These are phyloP conservation scores for Heliosperma pusillum DNA, from an alignment of 148 eudicot species.

Conservation along the genomic window DNA sequence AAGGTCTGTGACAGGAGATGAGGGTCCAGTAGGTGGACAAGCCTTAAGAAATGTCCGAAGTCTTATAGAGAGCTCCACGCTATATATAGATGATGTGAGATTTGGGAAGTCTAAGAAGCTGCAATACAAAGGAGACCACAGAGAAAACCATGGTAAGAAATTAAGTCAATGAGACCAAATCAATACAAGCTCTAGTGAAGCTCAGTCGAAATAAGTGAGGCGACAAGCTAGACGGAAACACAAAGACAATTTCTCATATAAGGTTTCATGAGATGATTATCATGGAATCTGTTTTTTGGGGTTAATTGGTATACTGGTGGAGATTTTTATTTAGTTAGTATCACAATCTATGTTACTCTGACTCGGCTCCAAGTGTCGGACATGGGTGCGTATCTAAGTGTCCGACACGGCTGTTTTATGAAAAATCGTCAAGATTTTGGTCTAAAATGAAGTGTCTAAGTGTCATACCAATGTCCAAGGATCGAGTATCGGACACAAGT, in stretches of 20 bases:
- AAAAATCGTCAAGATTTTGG: too few species aligned
- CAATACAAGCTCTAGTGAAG: background rate
- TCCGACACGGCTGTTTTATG: too few species aligned
- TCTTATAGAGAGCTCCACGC: slow-evolving; percentile 31
- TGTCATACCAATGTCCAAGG: too few species aligned
- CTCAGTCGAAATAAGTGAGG: background rate
- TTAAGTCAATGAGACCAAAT: slow-evolving; percentile 13
- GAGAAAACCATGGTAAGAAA: background rate
- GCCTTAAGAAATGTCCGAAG: slow-evolving; percentile 34
- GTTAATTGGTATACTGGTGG: background rate
- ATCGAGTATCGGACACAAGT: too few species aligned
- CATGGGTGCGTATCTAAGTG: too few species aligned
- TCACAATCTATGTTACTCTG: too few species aligned
- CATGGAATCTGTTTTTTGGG: background rate
- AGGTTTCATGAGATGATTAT: background rate
- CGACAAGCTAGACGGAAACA: background rate
- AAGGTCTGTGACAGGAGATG: slow-evolving; percentile 32
- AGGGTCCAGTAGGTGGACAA: slow-evolving; percentile 31
- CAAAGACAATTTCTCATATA: background rate
- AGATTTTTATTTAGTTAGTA: background rate
- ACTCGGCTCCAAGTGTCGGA: too few species aligned
- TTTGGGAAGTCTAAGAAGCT: slow-evolving; percentile 45
- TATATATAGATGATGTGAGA: slow-evolving; percentile 36
- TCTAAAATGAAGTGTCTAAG: too few species aligned
- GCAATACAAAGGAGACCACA: slow-evolving; percentile 8